Conservation (phyloP, 2,329 filamentous ascomycete species). For the Fusarium newnesense region DNA sequence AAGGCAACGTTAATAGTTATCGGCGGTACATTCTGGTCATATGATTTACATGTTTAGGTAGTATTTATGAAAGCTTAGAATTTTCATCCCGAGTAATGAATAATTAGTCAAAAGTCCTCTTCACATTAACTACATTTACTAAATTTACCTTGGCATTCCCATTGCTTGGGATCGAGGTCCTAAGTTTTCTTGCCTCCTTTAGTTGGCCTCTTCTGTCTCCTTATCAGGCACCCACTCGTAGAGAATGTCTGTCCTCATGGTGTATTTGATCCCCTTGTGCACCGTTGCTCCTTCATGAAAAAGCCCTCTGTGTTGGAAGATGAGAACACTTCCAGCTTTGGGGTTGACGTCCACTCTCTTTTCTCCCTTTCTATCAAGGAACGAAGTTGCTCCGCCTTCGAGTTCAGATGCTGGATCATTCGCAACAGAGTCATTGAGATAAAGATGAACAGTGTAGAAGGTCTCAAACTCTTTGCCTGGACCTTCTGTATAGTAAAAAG, state of each 20-base stretch:
- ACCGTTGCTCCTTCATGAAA: slow-evolving; percentile 66
- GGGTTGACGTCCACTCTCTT: slow-evolving; percentile 64
- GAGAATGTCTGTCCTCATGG: slow-evolving; percentile 65
- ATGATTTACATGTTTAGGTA: too few species aligned
- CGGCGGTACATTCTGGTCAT: background rate
- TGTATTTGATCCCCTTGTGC: slow-evolving; percentile 63
- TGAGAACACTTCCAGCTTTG: slow-evolving; percentile 66
- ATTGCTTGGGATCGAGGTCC: background rate
- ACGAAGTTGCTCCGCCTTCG: slow-evolving; percentile 66
- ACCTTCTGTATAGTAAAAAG: slow-evolving; percentile 66
- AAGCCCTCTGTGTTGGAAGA: slow-evolving; percentile 66
- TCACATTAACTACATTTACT: background rate
- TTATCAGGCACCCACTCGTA: slow-evolving; percentile 51
- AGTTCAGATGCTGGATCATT: slow-evolving; percentile 45
- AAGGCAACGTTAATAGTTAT: slow-evolving; percentile 29
- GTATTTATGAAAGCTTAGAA: background rate
- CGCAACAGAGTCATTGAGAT: slow-evolving; percentile 47
- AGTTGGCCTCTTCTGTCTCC: background rate
- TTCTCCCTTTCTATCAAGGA: slow-evolving; percentile 57
- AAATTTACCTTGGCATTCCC: background rate
- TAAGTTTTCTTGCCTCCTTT: background rate
- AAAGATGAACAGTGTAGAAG: slow-evolving; percentile 67
- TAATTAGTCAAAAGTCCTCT: too few species aligned
- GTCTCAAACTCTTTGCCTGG: slow-evolving; percentile 54
- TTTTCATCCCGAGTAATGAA: background rate